Evolutionary conservation across 352 stramenopile genomes (phyloP).

Genomic region (Thalassiosira exigua): DNA sequence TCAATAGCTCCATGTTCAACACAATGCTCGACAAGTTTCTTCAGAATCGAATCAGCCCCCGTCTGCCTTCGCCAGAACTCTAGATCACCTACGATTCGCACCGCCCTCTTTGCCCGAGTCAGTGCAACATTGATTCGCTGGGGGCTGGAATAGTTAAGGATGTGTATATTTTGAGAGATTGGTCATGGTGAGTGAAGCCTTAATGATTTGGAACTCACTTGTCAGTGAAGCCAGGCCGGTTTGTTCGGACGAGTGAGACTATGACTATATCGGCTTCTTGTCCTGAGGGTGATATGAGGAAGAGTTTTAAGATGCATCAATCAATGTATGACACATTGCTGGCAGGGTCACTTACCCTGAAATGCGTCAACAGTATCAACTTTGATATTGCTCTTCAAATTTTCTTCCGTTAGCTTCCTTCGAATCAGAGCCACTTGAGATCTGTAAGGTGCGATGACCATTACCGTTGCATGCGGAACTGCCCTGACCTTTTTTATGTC

Average conservation of each 20-base stretch:
- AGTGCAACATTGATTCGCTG: constrained; percentile 56
- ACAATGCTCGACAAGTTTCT: constrained; percentile 32
- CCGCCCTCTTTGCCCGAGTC: constrained; percentile 35
- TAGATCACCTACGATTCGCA: constrained; percentile 44
- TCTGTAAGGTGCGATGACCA: constrained; percentile 52
- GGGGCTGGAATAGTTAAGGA: not conserved
- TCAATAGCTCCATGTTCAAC: not conserved
- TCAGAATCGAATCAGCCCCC: constrained; percentile 1
- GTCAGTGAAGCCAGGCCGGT: constrained; percentile 34
- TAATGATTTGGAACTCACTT: too few relatives aligned
- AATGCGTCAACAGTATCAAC: constrained; percentile 44
- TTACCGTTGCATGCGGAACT: constrained; percentile 21
- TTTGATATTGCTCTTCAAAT: constrained; percentile 13
- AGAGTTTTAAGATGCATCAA: not conserved
- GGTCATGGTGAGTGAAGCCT: not conserved
- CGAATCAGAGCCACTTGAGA: constrained; percentile 37
- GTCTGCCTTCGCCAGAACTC: constrained; percentile 26
- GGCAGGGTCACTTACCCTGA: constrained; percentile 11
- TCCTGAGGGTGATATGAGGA: constrained; percentile 22
- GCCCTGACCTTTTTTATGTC: constrained; percentile 26
- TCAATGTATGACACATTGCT: too few relatives aligned
- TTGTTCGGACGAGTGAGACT: constrained; percentile 39
- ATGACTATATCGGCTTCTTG: constrained; percentile 58
- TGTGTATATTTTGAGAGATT: not conserved
- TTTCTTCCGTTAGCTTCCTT: constrained; percentile 21